These are phyloP conservation scores for Colletotrichum sp. DNA, from an alignment of 2,329 filamentous ascomycete genomes.

Conservation along the genomic window DNA sequence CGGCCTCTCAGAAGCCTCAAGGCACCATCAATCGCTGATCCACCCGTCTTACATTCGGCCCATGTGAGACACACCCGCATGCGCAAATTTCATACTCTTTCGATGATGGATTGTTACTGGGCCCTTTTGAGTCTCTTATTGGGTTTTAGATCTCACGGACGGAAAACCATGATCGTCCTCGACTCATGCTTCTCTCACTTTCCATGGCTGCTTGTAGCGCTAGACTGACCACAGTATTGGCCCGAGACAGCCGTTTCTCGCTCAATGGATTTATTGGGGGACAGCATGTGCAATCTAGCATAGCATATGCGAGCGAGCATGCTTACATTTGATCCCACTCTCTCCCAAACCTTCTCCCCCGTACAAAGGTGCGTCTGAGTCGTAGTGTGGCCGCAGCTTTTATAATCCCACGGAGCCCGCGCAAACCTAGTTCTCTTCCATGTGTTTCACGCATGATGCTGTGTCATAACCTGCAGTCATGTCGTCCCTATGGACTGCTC, in stretches of 20 bases:
- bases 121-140: not conserved
- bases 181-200: not conserved
- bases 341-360: not conserved
- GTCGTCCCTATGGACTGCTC: not conserved
- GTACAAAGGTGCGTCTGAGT: not conserved
- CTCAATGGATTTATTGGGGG: not conserved
- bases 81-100: not conserved
- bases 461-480: not conserved
- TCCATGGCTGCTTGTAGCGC: not conserved
- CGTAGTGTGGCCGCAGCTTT: not conserved
- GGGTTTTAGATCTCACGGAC: not conserved
- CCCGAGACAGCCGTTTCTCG: not conserved
- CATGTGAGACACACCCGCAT: not conserved
- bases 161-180: not conserved
- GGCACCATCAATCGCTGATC: not conserved
- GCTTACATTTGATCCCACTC: too few species aligned
- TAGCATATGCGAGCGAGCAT: too few species aligned
- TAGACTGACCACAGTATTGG: too few species aligned
- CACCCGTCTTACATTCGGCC: accelerated
- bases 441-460: not conserved
- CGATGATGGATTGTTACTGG: not conserved
- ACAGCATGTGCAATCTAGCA: not conserved
- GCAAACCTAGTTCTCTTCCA: not conserved
- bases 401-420: not conserved
- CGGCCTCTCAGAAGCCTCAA: not conserved